phyloP scores from a whole-genome alignment of 192 early-diverging fungal genomes.

The Lunasporangiospora selenospora region DNA sequence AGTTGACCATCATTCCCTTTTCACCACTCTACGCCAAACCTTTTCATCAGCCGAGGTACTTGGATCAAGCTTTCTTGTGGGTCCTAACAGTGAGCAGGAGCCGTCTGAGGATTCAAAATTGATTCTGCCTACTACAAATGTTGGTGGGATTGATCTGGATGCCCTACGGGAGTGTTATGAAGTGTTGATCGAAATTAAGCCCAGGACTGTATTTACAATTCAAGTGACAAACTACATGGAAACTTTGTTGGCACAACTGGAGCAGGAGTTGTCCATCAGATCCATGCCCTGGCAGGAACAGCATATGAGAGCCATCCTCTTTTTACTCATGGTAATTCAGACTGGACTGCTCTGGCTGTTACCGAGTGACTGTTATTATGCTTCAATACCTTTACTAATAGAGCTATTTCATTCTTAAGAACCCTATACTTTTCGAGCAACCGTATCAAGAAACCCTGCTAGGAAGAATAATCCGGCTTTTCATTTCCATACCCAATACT shows the following conservation, averaged over 20 bases:
- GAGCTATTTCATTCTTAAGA: conserved; percentile 55
- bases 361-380: no score
- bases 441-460: conserved; percentile 56
- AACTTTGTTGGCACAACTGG: conserved; percentile 57
- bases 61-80: conserved; percentile 39
- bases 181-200: conserved; percentile 43
- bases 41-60: conserved; percentile 26
- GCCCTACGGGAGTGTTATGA: conserved; percentile 41
- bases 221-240: conserved; percentile 62
- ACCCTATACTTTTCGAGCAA: conserved; percentile 58
- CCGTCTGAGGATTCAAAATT: not conserved
- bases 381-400: no score
- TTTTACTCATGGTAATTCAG: conserved; percentile 45
- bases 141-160: conserved; percentile 44
- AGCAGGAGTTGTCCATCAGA: conserved; percentile 37
- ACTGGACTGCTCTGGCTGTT: conserved; percentile 14
- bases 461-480: conserved; percentile 48
- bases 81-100: conserved; percentile 6
- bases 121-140: not conserved
- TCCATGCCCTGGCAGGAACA: conserved; percentile 26
- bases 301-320: conserved; percentile 39
- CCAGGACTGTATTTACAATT: conserved; percentile 36
- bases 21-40: conserved; percentile 30
- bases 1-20: conserved; percentile 5
- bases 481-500: conserved; percentile 50